A percentile compares a stretch with the other conserved stretches of the same genome.
phyloP scores from a whole-genome alignment of 2,329 filamentous ascomycete species.

The Fusarium bactridioides region DNA sequence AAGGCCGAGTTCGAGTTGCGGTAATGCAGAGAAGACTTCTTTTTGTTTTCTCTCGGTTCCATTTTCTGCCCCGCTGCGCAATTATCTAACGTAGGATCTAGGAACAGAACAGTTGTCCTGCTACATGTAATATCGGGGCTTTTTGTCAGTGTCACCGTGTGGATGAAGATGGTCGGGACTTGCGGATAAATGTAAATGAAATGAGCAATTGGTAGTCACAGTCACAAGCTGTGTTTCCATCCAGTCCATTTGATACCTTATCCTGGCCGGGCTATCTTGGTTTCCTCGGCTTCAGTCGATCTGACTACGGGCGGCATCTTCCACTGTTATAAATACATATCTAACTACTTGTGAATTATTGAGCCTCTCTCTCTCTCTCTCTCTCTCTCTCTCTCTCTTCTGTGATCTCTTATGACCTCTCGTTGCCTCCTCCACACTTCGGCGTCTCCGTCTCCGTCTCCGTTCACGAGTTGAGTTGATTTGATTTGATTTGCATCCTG shows the following conservation, averaged over 20 bases:
- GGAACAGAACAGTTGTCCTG: constrained; percentile 12
- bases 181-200: not conserved
- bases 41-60: constrained; percentile 22
- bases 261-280: not conserved
- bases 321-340: constrained; percentile 5
- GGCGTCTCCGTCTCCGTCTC: constrained; percentile 26
- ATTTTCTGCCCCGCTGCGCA: constrained; percentile 7
- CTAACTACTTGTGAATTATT: not conserved
- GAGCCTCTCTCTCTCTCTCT: not conserved
- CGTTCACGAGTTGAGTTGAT: not conserved
- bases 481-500: not conserved
- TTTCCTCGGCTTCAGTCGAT: constrained; percentile 7
- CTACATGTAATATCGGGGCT: constrained; percentile 8
- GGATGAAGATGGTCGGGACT: not conserved
- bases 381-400: not conserved
- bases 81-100: constrained; percentile 1
- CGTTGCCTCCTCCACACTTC: constrained; percentile 16
- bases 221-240: not conserved
- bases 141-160: not conserved
- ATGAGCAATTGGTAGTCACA: not conserved
- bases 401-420: not conserved
- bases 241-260: constrained; percentile 10
- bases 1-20: constrained; percentile 23
- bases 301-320: constrained; percentile 7
- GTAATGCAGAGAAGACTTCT: constrained; percentile 16